Percentiles rank a stretch among this genome's conserved stretches.
phyloP scores from a whole-genome alignment of 1,284 basidiomycete species.

The Schizophyllum amplum region DNA sequence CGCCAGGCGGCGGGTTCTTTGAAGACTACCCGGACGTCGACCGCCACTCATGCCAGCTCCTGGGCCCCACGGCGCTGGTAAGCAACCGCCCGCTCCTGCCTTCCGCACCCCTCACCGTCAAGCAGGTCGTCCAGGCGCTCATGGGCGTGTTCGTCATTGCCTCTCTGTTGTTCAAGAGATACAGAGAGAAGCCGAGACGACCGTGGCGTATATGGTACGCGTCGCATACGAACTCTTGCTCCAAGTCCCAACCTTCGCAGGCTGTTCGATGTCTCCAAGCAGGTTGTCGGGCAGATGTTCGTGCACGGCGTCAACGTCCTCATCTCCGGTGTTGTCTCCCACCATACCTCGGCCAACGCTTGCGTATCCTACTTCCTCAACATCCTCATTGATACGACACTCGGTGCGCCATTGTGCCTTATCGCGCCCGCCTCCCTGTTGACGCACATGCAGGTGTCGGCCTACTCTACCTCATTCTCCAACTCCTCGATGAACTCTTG shows the following conservation, averaged over 20 bases:
- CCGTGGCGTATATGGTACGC: slow-evolving; percentile 89
- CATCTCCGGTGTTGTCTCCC: slow-evolving; percentile 64
- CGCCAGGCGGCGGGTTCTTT: slow-evolving; percentile 10
- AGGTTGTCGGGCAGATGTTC: slow-evolving; percentile 87
- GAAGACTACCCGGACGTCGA: slow-evolving; percentile 42
- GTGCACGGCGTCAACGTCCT: slow-evolving; percentile 85
- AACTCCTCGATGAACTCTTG: slow-evolving; percentile 59
- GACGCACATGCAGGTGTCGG: slow-evolving; percentile 60
- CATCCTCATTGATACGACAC: slow-evolving; percentile 89
- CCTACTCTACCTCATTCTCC: slow-evolving; percentile 78
- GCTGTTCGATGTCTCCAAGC: slow-evolving; percentile 88
- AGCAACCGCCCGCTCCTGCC: slow-evolving; percentile 15
- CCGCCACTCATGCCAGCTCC: slow-evolving; percentile 50
- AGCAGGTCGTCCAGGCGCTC: slow-evolving; percentile 66
- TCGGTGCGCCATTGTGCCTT: slow-evolving; percentile 46
- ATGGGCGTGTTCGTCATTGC: slow-evolving; percentile 86
- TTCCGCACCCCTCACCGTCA: slow-evolving; percentile 7
- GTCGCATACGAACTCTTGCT: slow-evolving; percentile 8
- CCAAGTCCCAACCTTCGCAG: slow-evolving; percentile 25
- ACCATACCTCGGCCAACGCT: slow-evolving; percentile 67
- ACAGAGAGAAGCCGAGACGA: slow-evolving; percentile 77
- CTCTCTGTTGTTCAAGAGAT: slow-evolving; percentile 83
- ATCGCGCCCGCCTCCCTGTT: slow-evolving; percentile 1
- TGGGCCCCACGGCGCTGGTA: slow-evolving; percentile 63
- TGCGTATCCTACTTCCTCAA: slow-evolving; percentile 93